Percentiles rank a stretch among this genome's conserved stretches.
Conservation (phyloP, 2,329 filamentous ascomycete genomes). For the Phoma sp. region DNA sequence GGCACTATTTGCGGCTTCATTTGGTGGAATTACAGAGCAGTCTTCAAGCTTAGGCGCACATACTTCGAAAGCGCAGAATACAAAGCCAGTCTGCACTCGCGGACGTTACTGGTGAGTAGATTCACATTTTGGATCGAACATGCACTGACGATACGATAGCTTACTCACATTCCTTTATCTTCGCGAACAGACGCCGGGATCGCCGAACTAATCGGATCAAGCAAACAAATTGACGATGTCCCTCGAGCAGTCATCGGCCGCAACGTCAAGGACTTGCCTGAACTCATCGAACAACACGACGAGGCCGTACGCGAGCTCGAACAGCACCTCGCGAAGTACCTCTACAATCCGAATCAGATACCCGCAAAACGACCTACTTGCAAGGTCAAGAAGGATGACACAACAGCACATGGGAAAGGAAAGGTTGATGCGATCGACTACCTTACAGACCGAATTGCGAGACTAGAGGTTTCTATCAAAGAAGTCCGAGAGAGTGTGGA, state of each 20-base stretch:
- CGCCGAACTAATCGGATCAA: constrained; percentile 77
- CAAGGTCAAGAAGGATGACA: constrained; percentile 78
- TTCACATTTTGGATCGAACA: not conserved
- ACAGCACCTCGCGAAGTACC: constrained; percentile 78
- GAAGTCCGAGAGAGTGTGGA: constrained; percentile 85
- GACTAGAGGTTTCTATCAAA: constrained; percentile 83
- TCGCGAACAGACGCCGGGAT: constrained; percentile 87
- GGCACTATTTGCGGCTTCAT: constrained; percentile 77
- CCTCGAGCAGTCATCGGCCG: constrained; percentile 83
- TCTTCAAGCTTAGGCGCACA: constrained; percentile 72
- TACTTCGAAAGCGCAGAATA: constrained; percentile 91
- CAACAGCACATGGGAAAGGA: constrained; percentile 68
- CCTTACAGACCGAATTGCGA: constrained; percentile 80
- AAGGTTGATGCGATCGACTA: constrained; percentile 96
- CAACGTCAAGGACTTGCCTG: constrained; percentile 88
- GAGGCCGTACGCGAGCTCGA: constrained; percentile 82
- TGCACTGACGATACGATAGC: constrained; percentile 51
- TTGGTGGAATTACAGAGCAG: constrained; percentile 85
- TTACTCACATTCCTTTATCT: constrained; percentile 82
- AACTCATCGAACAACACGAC: constrained; percentile 83
- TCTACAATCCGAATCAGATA: constrained; percentile 82
- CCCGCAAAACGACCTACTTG: constrained; percentile 79
- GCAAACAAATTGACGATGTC: constrained; percentile 77
- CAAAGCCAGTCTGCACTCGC: constrained; percentile 81
- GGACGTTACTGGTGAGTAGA: constrained; percentile 60